Conservation (phyloP, 352 stramenopile genomes). For the Phytophthora sp. region DNA sequence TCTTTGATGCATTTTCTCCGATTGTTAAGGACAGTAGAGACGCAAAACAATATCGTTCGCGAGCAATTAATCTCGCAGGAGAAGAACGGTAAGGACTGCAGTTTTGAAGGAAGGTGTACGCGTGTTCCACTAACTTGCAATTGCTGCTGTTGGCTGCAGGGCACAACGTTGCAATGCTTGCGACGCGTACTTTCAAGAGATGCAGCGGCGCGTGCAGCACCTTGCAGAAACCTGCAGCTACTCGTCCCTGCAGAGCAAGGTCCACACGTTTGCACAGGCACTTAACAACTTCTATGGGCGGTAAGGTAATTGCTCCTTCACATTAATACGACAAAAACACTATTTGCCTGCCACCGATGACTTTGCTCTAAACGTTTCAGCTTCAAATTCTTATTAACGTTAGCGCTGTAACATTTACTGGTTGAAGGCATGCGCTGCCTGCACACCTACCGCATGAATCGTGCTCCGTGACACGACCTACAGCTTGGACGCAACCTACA, state of each 20-base stretch:
- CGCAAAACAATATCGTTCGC: slow-evolving; percentile 49
- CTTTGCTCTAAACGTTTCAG: too few species aligned
- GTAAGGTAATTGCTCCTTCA: neutral
- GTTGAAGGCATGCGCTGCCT: neutral
- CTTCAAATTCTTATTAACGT: neutral
- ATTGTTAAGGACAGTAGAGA: slow-evolving; percentile 73
- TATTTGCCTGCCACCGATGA: too few species aligned
- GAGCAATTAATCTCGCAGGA: slow-evolving; percentile 72
- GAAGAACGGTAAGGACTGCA: slow-evolving; percentile 61
- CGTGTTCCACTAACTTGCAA: neutral
- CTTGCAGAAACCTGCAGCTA: slow-evolving; percentile 37
- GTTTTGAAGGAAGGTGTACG: neutral
- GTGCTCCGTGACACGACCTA: too few species aligned
- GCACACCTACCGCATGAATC: neutral
- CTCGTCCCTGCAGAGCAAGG: slow-evolving; percentile 52
- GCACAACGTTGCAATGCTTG: slow-evolving; percentile 65
- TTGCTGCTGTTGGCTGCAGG: too few species aligned
- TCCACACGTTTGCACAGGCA: slow-evolving; percentile 45
- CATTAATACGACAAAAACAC: neutral
- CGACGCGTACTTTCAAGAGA: slow-evolving; percentile 71
- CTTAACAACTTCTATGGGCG: slow-evolving; percentile 52
- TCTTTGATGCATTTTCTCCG: slow-evolving; percentile 78
- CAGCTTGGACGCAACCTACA: slow-evolving; percentile 36
- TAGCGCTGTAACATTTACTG: neutral
- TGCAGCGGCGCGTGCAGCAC: slow-evolving; percentile 51